A percentile compares a stretch with the other conserved stretches of the same genome.
Conservation (phyloP, 2,329 filamentous ascomycete genomes). For the Fusarium devonianum region DNA sequence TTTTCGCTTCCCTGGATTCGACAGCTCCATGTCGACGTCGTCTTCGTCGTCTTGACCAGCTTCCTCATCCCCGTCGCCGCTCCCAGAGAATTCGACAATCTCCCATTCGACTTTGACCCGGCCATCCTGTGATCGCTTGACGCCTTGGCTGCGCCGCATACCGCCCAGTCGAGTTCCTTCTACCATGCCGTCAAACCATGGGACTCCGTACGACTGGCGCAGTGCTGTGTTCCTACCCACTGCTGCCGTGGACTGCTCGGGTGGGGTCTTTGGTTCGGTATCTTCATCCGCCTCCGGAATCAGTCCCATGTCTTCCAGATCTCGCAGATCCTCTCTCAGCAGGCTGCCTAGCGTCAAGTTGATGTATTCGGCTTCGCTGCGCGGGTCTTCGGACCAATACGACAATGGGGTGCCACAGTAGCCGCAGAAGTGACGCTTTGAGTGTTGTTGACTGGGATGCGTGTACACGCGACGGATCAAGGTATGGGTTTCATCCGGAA, state of each 20-base stretch:
- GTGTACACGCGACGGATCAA: slow-evolving; percentile 73
- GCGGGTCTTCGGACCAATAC: slow-evolving; percentile 80
- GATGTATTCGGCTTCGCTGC: slow-evolving; percentile 77
- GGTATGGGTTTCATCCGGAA: slow-evolving; percentile 76
- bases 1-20: slow-evolving; percentile 60
- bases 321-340: slow-evolving; percentile 71
- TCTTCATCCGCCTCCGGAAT: slow-evolving; percentile 58
- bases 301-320: slow-evolving; percentile 78
- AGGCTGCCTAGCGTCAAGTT: slow-evolving; percentile 83
- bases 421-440: slow-evolving; percentile 84
- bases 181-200: slow-evolving; percentile 87
- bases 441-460: slow-evolving; percentile 62
- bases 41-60: slow-evolving; percentile 44
- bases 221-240: slow-evolving; percentile 44
- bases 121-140: slow-evolving; percentile 65
- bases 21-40: slow-evolving; percentile 47
- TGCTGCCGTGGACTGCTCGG: slow-evolving; percentile 2
- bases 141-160: slow-evolving; percentile 67
- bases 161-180: slow-evolving; percentile 76
- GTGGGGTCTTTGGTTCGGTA: slow-evolving; percentile 30
- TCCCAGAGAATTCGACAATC: slow-evolving; percentile 74
- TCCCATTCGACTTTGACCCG: slow-evolving; percentile 80
- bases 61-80: slow-evolving; percentile 43
- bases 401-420: slow-evolving; percentile 88
- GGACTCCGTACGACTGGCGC: slow-evolving; percentile 72